Evolutionary conservation across 169 alveolate species (phyloP).

Genomic region (Toxoplasma gondii): DNA sequence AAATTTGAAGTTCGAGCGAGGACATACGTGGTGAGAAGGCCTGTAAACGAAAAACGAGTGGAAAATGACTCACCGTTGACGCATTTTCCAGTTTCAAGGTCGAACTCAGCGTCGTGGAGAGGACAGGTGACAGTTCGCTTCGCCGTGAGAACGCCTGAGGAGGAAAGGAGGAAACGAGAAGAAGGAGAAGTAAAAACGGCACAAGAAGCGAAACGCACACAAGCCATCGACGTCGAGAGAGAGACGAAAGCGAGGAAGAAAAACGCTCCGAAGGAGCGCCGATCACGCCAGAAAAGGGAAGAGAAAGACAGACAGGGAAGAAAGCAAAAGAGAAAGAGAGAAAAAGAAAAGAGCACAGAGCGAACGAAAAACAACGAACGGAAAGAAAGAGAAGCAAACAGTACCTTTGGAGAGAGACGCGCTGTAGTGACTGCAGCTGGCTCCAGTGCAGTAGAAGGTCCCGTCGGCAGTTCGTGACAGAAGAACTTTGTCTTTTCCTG

Average conservation of each 20-base stretch:
- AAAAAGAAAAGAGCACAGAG: not conserved
- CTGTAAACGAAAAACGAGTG: not conserved
- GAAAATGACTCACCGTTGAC: conserved; percentile 53
- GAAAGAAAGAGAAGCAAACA: not conserved
- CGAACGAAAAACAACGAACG: not conserved
- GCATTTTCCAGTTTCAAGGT: conserved; percentile 69
- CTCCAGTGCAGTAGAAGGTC: conserved; percentile 65
- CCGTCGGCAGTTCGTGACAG: conserved; percentile 53
- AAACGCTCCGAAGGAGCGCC: not conserved
- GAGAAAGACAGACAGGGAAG: not conserved
- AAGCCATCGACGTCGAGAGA: not conserved
- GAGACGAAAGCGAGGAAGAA: not conserved
- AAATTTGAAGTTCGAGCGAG: not conserved
- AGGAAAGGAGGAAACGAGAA: not conserved
- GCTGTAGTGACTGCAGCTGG: conserved; percentile 70
- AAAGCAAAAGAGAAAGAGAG: not conserved
- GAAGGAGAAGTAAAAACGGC: not conserved
- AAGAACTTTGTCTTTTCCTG: conserved; percentile 67
- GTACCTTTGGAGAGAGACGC: conserved; percentile 70
- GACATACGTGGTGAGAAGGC: not conserved
- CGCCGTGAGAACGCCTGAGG: conserved; percentile 41
- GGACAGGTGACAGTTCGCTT: conserved; percentile 56
- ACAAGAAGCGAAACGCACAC: not conserved
- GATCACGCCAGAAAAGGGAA: not conserved
- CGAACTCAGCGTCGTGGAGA: conserved; percentile 70